Evolutionary conservation across 768 basidiomycete genomes (phyloP).

Genomic region (Russula foetens): DNA sequence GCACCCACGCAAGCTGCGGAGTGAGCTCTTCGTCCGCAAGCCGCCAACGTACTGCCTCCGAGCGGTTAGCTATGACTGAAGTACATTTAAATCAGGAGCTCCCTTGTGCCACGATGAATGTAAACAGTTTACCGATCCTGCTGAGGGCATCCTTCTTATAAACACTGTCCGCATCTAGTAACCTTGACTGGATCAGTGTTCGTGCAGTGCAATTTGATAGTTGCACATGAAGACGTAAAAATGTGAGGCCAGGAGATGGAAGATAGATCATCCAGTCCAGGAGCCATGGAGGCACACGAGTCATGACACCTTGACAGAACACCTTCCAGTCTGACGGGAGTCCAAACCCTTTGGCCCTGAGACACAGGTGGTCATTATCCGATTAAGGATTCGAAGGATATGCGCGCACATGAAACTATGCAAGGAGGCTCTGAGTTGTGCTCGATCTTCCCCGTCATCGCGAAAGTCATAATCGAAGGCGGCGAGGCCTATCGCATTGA

Average conservation of each 20-base stretch:
- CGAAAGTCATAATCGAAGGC: slow-evolving; percentile 14
- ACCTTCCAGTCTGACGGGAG: slow-evolving; percentile 15
- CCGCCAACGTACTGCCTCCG: slow-evolving; percentile 3
- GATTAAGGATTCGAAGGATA: not conserved
- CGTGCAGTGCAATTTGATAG: slow-evolving; percentile 6
- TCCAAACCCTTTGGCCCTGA: slow-evolving; percentile 17
- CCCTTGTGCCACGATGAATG: not conserved
- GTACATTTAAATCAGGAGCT: not conserved
- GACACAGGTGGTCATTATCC: not conserved
- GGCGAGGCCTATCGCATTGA: slow-evolving; percentile 12
- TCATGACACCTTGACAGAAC: slow-evolving; percentile 12
- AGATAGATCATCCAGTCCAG: slow-evolving; percentile 7
- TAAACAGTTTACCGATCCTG: slow-evolving; percentile 2
- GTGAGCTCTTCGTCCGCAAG: slow-evolving; percentile 8
- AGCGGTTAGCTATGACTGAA: slow-evolving; percentile 9
- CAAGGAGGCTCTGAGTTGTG: slow-evolving; percentile 4
- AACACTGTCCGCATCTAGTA: not conserved
- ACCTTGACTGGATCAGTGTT: slow-evolving; percentile 5
- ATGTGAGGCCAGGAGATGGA: slow-evolving; percentile 11
- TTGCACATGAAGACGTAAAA: slow-evolving; percentile 11
- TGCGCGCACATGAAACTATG: slow-evolving; percentile 13
- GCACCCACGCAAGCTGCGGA: slow-evolving; percentile 10
- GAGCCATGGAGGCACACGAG: slow-evolving; percentile 1
- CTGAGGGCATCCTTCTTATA: slow-evolving; percentile 10
- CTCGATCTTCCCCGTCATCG: slow-evolving; percentile 5